Evolutionary conservation across 805 yeast genomes (phyloP), one percentile per base, ranked within the genome.

Genomic region (Priceomyces carsonii): DNA sequence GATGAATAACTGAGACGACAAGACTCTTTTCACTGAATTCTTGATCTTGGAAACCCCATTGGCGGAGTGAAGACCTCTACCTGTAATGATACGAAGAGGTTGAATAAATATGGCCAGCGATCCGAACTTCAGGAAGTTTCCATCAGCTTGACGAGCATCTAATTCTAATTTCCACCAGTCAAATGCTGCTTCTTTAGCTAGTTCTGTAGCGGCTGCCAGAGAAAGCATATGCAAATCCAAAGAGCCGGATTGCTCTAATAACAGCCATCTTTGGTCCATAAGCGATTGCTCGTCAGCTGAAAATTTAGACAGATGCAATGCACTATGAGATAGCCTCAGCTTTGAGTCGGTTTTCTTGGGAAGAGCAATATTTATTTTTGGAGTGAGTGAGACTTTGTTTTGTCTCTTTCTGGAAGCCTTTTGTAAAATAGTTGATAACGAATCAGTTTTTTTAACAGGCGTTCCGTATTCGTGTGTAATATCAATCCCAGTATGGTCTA

Each of bases 161-260:
- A 69, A 25, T 51, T 85, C 91, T 16, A 63, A 64, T 1, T 50
- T 41, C 91, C 91, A 85, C 93, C 93, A 85, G 3, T 51, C 57
- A 0, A 48, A 27, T 2, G 81, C 50, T 0, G 70, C 72, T 8
- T 25, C 32, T 4, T 50, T 37, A 1, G 71, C 57, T 1, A 71
- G 51, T 1, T 38, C 35, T 5, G 69, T 44, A 0, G 89, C 87
- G 20, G 66, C 69, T 0, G 60, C 45, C 7, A 77, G 77, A 6
- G 58, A 54, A 36, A 70, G 67, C 0, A 73, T 69, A 53, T 85
- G 93, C 6, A 83, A 65, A 58, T 85, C 91, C 2, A 82, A 33
- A 17, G 29, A 26, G 6, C 46, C 48, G 1, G 40, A n/a, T n/a
- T 29, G 19, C 17, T 29, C 17, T 9, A 18, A 29, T 3, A 18